Evolutionary conservation across 495 filamentous ascomycete species (phyloP).

Genomic region (Bathelium albidoporum): DNA sequence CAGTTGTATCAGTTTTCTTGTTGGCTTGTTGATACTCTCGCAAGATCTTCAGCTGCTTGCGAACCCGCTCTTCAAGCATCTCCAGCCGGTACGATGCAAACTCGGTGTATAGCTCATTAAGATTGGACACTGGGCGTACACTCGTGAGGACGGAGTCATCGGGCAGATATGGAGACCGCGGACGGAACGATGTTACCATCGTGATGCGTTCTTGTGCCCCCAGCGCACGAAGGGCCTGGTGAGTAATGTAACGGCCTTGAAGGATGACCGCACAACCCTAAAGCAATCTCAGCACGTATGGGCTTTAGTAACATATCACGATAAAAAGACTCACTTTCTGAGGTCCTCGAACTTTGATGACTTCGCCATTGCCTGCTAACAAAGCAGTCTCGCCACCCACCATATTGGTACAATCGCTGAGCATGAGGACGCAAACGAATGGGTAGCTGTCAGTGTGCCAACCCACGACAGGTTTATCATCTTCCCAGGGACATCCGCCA

Average conservation of each 20-base stretch:
- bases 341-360: conserved; percentile 59
- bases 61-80: conserved; percentile 50
- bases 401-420: conserved; percentile 61
- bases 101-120: conserved; percentile 60
- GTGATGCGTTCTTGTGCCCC: conserved; percentile 58
- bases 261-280: conserved; percentile 59
- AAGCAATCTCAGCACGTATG: not conserved
- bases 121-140: conserved; percentile 53
- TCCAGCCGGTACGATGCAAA: conserved; percentile 61
- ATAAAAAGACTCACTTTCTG: conserved; percentile 41
- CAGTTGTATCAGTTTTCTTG: conserved; percentile 32
- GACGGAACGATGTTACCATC: conserved; percentile 64
- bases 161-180: conserved; percentile 43
- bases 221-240: conserved; percentile 55
- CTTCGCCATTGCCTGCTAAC: conserved; percentile 47
- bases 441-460: conserved; percentile 71
- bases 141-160: conserved; percentile 61
- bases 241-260: conserved; percentile 63
- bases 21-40: conserved; percentile 21
- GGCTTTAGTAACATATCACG: not conserved
- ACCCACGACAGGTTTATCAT: conserved; percentile 56
- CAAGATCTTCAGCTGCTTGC: conserved; percentile 22
- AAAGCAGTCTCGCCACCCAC: conserved; percentile 63
- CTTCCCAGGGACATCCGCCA: conserved; percentile 45
- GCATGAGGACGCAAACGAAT: conserved; percentile 68